phyloP scores from a whole-genome alignment of 495 filamentous ascomycete species.

The Hypoxylon trugodes region DNA sequence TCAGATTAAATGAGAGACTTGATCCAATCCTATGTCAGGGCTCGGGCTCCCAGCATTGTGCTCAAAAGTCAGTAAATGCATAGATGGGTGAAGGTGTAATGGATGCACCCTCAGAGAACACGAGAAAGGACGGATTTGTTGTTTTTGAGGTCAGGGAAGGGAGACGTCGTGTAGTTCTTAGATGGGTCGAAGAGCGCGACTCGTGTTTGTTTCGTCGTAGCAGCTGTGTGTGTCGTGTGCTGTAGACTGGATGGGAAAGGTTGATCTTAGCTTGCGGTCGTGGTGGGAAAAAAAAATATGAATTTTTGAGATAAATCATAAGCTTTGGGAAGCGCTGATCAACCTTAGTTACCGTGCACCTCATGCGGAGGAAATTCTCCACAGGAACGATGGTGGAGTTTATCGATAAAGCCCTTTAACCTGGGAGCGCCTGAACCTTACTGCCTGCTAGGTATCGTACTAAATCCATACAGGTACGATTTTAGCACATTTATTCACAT shows the following conservation, averaged over 20 bases:
- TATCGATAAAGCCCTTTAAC: background rate
- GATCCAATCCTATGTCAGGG: constrained; percentile 17
- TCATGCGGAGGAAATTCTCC: too few species aligned
- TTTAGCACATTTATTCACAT: too few species aligned
- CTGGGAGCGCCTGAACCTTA: too few species aligned
- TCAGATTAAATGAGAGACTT: constrained; percentile 13
- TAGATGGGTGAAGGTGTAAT: background rate
- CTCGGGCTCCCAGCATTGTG: constrained; percentile 18
- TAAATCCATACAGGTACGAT: too few species aligned
- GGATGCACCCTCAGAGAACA: background rate
- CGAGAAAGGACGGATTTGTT: background rate
- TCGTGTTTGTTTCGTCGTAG: background rate
- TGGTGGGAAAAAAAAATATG: too few species aligned
- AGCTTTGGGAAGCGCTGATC: too few species aligned
- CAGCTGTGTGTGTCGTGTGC: too few species aligned
- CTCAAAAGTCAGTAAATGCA: constrained; percentile 4
- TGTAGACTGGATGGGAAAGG: too few species aligned
- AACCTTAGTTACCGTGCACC: too few species aligned
- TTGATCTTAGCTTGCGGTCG: too few species aligned
- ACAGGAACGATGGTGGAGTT: background rate
- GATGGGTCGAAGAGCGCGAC: constrained; percentile 1
- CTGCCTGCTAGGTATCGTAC: too few species aligned
- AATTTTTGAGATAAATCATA: too few species aligned
- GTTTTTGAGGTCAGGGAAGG: background rate
- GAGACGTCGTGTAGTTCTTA: background rate